phyloP scores from a whole-genome alignment of 495 filamentous ascomycete species.

The Penicillium malachiteum region DNA sequence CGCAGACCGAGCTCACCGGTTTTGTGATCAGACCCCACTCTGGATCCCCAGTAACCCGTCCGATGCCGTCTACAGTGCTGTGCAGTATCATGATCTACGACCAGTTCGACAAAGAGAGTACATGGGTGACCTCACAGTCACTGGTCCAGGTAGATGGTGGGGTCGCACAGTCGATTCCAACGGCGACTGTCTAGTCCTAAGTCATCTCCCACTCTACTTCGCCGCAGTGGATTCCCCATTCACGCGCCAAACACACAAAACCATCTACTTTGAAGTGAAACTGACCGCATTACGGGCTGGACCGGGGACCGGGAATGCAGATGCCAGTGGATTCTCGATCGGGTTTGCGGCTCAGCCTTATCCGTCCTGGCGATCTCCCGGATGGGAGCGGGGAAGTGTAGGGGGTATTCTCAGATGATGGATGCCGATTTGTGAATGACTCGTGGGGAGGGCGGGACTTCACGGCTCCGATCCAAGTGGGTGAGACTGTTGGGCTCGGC shows the following conservation, averaged over 20 bases:
- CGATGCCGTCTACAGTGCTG: slow-evolving; percentile 33
- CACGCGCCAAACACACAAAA: slow-evolving; percentile 49
- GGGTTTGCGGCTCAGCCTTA: slow-evolving; percentile 82
- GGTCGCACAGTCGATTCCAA: slow-evolving; percentile 40
- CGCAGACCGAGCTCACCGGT: slow-evolving; percentile 69
- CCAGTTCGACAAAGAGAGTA: slow-evolving; percentile 49
- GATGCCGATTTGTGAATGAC: slow-evolving; percentile 83
- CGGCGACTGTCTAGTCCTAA: slow-evolving; percentile 53
- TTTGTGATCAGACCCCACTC: slow-evolving; percentile 66
- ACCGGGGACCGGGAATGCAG: slow-evolving; percentile 24
- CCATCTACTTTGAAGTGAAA: slow-evolving; percentile 78
- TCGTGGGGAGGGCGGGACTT: slow-evolving; percentile 80
- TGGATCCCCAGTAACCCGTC: slow-evolving; percentile 52
- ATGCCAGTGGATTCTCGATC: slow-evolving; percentile 66
- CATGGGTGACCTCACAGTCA: slow-evolving; percentile 37
- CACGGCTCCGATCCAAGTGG: slow-evolving; percentile 49
- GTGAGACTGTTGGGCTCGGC: slow-evolving; percentile 63
- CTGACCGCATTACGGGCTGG: slow-evolving; percentile 47
- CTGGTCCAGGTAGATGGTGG: slow-evolving; percentile 41
- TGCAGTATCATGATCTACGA: slow-evolving; percentile 43
- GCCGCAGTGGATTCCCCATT: slow-evolving; percentile 67
- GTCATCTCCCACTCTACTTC: slow-evolving; percentile 74
- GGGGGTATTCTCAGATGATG: slow-evolving; percentile 91
- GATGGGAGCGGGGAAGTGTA: slow-evolving; percentile 86
- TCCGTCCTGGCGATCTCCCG: slow-evolving; percentile 82